Base-by-base conservation (phyloP, 306 rosid species). In the Dryas drummondii region DNA sequence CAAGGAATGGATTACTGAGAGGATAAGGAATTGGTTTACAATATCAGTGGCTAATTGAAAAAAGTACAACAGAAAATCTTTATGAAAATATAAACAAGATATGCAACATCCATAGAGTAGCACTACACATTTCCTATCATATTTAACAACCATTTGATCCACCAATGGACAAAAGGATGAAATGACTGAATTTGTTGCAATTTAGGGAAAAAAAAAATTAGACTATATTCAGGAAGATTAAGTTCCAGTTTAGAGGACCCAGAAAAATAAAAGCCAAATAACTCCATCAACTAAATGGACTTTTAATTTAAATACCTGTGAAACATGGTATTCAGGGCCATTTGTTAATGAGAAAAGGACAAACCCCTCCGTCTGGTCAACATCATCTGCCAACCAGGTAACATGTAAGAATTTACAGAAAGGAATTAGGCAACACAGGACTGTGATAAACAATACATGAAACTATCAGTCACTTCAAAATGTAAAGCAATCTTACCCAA, bases 261-360 rank as follows among this genome's bases (percentile, higher is more conserved):
- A 16, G 16, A 32, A 75, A 19, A 51, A 59, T 11, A 80, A 6
- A 56, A 66, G 26, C 69, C 71, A 48, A 37, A 50, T 40, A 48
- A 65, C 67, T 9, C 57, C 77, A 67, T 78, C 67, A 75, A 71
- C 68, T 32, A 59, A 67, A 74, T 27, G 50, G 73, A 78, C 45
- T 53, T 32, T 63, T 41, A 47, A 47, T 11, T 26, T 13, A 55
- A 51, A 72, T 91, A 94, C 99, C 99, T 94, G 99, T 14, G 97
- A 92, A 74, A 94, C 91, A 79, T 94, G 97, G 81, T 91, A 94
- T 83, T 91, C 98, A 0, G 98, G 97, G 49, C 98, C 98, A 72
- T 87, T 93, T 37, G 98, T 94, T 72, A 94, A 83, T 1, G 98
- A 91, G 83, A 94, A 89, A 66, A 85, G 87, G 84, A 94, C 92